A percentile compares a stretch with the other conserved stretches of the same genome.
These are phyloP conservation scores for Hypomyces perniciosus DNA, from an alignment of 2,329 filamentous ascomycete genomes.

Conservation along the genomic window DNA sequence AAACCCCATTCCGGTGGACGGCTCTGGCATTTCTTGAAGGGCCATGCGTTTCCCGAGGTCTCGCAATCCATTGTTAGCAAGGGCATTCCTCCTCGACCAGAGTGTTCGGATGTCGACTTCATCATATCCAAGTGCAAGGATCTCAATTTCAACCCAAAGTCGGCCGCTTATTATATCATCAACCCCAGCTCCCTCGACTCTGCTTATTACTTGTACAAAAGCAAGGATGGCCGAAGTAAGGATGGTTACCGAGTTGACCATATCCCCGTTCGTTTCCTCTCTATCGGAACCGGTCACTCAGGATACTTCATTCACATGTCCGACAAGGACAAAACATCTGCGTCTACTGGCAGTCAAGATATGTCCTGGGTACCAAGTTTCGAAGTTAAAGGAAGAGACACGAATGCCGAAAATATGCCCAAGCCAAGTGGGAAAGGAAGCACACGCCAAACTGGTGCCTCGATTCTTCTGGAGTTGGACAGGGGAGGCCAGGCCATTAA, in stretches of 20 bases:
- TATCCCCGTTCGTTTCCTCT: slow-evolving; percentile 10
- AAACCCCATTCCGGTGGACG: no score
- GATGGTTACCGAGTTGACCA: slow-evolving; percentile 10
- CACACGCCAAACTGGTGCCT: slow-evolving; percentile 1
- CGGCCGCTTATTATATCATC: slow-evolving; percentile 11
- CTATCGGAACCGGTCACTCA: not conserved
- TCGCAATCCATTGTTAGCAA: no score
- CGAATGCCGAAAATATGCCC: not conserved
- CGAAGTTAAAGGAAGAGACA: not conserved
- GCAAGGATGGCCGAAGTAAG: not conserved
- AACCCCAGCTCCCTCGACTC: slow-evolving; percentile 4
- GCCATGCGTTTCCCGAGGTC: no score
- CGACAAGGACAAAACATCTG: slow-evolving; percentile 4
- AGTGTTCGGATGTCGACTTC: no score
- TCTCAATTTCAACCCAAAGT: not conserved
- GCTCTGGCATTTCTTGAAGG: no score
- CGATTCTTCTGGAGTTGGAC: slow-evolving; percentile 17
- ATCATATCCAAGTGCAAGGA: not conserved
- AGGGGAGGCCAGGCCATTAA: slow-evolving; percentile 20
- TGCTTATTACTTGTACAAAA: slow-evolving; percentile 12
- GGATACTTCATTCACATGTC: slow-evolving; percentile 13
- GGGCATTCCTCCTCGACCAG: no score
- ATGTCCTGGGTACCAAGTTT: not conserved
- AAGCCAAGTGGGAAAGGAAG: not conserved
- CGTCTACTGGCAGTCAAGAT: not conserved